phyloP scores from a whole-genome alignment of 2,329 filamentous ascomycete species.

The Neonectria hederae region DNA sequence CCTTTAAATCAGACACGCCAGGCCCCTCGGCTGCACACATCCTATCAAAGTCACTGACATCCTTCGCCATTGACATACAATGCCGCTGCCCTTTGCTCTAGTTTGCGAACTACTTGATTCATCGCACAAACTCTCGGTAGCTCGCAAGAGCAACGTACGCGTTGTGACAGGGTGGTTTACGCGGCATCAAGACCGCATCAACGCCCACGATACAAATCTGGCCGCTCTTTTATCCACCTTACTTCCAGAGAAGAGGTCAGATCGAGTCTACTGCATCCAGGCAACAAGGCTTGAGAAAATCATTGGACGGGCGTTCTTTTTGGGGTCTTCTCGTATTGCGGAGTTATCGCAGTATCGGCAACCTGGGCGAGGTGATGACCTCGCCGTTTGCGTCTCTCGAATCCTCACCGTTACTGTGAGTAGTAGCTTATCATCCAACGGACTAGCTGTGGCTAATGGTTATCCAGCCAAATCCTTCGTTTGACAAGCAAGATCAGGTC shows the following conservation, averaged over 20 bases:
- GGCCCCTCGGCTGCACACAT: constrained; percentile 3
- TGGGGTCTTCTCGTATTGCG: constrained; percentile 68
- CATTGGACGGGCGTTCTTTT: constrained; percentile 71
- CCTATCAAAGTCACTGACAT: constrained; percentile 5
- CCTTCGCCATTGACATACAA: constrained; percentile 43
- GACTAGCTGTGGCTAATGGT: not conserved
- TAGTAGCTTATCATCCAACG: constrained; percentile 4
- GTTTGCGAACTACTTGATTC: constrained; percentile 79
- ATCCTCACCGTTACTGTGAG: constrained; percentile 69
- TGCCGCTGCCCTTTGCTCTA: constrained; percentile 74
- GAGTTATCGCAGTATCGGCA: constrained; percentile 71
- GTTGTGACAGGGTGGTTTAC: constrained; percentile 74
- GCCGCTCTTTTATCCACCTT: constrained; percentile 78
- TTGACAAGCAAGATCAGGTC: constrained; percentile 52
- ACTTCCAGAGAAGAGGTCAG: constrained; percentile 78
- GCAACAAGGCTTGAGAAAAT: constrained; percentile 69
- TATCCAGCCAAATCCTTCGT: constrained; percentile 55
- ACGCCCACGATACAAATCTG: constrained; percentile 64
- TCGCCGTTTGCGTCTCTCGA: constrained; percentile 75
- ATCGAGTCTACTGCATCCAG: constrained; percentile 80
- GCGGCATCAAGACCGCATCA: constrained; percentile 66
- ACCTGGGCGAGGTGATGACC: constrained; percentile 67
- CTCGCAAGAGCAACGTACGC: constrained; percentile 45
- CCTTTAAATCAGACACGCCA: not conserved
- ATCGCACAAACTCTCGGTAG: constrained; percentile 60